phyloP scores from a whole-genome alignment of 2,329 filamentous ascomycete species.

The Fusarium keratoplasticum region DNA sequence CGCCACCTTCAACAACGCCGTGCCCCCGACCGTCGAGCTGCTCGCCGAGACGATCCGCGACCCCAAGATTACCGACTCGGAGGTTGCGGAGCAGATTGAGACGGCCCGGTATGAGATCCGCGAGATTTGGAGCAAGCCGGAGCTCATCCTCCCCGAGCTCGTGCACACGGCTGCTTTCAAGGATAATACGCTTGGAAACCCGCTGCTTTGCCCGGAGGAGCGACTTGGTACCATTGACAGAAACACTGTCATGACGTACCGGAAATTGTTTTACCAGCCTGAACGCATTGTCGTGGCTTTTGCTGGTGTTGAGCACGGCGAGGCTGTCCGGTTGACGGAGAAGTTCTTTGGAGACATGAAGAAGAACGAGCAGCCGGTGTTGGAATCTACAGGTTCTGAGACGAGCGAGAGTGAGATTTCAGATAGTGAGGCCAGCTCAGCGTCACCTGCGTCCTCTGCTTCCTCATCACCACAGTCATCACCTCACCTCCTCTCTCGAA shows the following conservation, averaged over 20 bases:
- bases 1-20: slow-evolving; percentile 94
- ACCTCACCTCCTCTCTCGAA: slow-evolving; percentile 80
- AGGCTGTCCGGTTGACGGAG: slow-evolving; percentile 83
- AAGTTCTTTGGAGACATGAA: slow-evolving; percentile 94
- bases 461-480: slow-evolving; percentile 57
- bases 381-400: slow-evolving; percentile 69
- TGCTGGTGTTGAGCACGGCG: slow-evolving; percentile 85
- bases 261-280: slow-evolving; percentile 85
- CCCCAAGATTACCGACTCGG: slow-evolving; percentile 84
- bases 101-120: slow-evolving; percentile 96
- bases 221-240: slow-evolving; percentile 80
- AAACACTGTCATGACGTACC: slow-evolving; percentile 79
- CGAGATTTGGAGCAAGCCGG: slow-evolving; percentile 98
- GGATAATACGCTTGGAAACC: slow-evolving; percentile 95
- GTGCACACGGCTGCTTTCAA: slow-evolving; percentile 96
- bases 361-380: slow-evolving; percentile 57
- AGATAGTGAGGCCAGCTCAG: slow-evolving; percentile 49
- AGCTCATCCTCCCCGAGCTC: slow-evolving; percentile 93
- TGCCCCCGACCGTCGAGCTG: slow-evolving; percentile 83
- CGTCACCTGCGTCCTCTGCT: slow-evolving; percentile 48
- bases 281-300: slow-evolving; percentile 96
- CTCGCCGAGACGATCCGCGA: slow-evolving; percentile 95
- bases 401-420: slow-evolving; percentile 59
- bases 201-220: slow-evolving; percentile 89
- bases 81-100: slow-evolving; percentile 86